Evolutionary conservation across 805 yeast genomes (phyloP).

Genomic region (Maudiozyma serrabonitensis): DNA sequence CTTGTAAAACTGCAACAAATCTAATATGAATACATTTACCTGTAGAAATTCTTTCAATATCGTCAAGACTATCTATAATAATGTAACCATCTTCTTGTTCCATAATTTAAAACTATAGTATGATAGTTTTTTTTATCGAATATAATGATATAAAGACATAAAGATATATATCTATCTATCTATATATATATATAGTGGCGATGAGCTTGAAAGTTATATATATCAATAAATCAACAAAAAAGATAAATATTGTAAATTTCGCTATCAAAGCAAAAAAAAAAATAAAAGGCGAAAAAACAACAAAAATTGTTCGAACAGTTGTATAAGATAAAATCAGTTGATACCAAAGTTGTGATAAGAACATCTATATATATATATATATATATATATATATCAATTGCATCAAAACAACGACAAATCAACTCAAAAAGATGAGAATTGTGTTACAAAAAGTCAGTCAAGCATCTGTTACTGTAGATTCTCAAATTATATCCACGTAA

Average conservation of each 20-base stretch:
- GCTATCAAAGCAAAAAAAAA: no score
- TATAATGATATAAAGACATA: no score
- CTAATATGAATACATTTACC: neutral
- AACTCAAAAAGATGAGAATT: constrained; percentile 51
- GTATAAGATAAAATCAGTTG: no score
- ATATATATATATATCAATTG: neutral
- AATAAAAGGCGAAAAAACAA: no score
- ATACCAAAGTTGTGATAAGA: neutral
- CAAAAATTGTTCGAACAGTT: no score
- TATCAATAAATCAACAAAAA: no score
- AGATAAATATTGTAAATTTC: no score
- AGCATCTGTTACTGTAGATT: constrained; percentile 84
- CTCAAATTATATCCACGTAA: constrained; percentile 54
- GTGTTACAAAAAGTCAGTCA: constrained; percentile 83
- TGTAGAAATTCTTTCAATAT: neutral
- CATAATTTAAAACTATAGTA: no score
- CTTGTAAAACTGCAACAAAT: neutral
- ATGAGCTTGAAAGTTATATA: no score
- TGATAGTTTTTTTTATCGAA: no score
- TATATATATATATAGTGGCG: no score
- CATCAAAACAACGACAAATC: neutral
- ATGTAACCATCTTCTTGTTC: neutral
- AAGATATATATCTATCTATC: no score
- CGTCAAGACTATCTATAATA: neutral
- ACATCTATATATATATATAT: neutral